These are phyloP conservation scores for Termitomyces sp. DNA, from an alignment of 768 basidiomycete genomes.

Conservation along the genomic window DNA sequence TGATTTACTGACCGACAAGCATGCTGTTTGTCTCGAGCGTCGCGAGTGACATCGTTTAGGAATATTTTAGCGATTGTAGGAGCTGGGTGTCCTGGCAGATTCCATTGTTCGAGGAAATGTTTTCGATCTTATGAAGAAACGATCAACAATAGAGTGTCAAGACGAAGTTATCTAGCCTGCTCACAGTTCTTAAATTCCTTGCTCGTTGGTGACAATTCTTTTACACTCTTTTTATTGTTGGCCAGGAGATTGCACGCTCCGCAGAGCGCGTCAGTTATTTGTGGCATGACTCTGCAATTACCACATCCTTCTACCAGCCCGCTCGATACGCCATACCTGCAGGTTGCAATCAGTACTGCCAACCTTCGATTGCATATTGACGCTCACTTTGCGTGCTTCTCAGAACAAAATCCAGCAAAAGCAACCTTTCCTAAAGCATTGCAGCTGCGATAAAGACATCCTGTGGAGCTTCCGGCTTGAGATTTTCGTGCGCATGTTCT, in stretches of 20 bases:
- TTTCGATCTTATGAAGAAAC: constrained; percentile 30
- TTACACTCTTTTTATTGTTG: constrained; percentile 35
- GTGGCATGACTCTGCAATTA: constrained; percentile 42
- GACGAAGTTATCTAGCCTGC: constrained; percentile 16
- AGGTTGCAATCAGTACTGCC: constrained; percentile 1
- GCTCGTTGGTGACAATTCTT: constrained; percentile 41
- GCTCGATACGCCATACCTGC: constrained; percentile 46
- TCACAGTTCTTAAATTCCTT: constrained; percentile 47
- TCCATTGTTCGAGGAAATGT: constrained; percentile 55
- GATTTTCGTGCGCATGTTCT: constrained; percentile 52
- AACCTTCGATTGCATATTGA: constrained; percentile 1
- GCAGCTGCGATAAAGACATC: constrained; percentile 47
- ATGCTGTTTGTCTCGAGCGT: constrained; percentile 39
- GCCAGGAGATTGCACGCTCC: constrained; percentile 43
- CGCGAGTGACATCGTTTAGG: constrained; percentile 40
- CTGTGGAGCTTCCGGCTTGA: constrained; percentile 28
- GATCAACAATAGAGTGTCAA: constrained; percentile 8
- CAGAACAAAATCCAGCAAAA: constrained; percentile 52
- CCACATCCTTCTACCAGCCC: constrained; percentile 45
- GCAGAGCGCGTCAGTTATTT: constrained; percentile 40
- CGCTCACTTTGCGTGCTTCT: constrained; percentile 51
- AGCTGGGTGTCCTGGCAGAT: constrained; percentile 22
- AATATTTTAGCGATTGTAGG: constrained; percentile 52
- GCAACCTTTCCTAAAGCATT: constrained; percentile 42
- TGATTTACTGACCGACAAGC: constrained; percentile 35